Evolutionary conservation across 2,329 filamentous ascomycete species (phyloP), one percentile per base, ranked within the genome.

Genomic region (Neopestalotiopsis sp.): DNA sequence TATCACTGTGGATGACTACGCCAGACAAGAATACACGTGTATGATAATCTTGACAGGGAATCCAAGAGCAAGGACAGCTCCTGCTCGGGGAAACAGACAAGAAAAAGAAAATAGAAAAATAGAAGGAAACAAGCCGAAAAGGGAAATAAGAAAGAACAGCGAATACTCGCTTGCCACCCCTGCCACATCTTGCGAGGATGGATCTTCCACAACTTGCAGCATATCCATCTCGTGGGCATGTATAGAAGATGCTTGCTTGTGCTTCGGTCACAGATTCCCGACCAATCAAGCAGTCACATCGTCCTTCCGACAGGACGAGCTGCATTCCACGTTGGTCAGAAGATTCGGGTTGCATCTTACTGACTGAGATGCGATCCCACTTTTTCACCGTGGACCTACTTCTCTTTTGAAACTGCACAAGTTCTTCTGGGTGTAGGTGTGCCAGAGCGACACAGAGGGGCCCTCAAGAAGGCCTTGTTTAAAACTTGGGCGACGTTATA

Each of bases 251-350:
- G 34, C 34, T 38, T 38, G 34, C 34, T 38, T 38, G 34, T 38
- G 34, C 34, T 38, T 13, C 45, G 34, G 34, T 10, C 6, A 38
- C 34, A 38, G 34, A 38, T 38, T 38, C 24, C 20, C 57, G 28
- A 30, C 57, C 24, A 30, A 30, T 30, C 57, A 59, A 24, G 57
- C 57, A n/a, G n/a, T 24, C 57, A 14, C 5, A 59, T 10, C 24
- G 57, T 2, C 24, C 6, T 59, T 24, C 57, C 24, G 24, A 28
- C 24, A 28, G 24, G 57, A 13, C 57, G 57, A 59, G 30, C 57
- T 59, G 57, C 57, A 59, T 59, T 59, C 57, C 57, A n/a, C 17
- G 57, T 59, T 59, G 57, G 57, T 59, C 57, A 34, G 24, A 30
- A 34, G 24, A 13, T 9, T 59, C 30, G 24, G 4, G 57, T 30